Evolutionary conservation across 352 stramenopile species (phyloP), one percentile per base, ranked within the genome.

Genomic region (Hyaloperonospora arabidopsidis): DNA sequence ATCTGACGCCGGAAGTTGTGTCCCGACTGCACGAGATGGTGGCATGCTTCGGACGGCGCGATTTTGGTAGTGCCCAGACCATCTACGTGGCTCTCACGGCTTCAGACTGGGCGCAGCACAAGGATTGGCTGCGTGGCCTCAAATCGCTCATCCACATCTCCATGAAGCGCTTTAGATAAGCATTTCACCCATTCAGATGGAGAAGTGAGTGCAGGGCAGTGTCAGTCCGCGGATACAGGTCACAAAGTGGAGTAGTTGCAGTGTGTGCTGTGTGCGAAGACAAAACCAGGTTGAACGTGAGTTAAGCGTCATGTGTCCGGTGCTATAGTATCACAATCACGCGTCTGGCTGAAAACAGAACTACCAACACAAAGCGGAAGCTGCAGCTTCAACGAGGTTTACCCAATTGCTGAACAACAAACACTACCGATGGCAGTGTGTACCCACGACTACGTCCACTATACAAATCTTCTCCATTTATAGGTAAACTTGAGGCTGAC

Each of bases 121-220:
- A 98, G 76, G 95, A 98, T 81, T 98, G 94, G 94, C 84, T 98
- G 57, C 97, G 97, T 66, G 94, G 93, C 13, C 79, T 98, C 68
- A 98, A 98, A 68, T 93, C 89, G 63, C 77, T 98, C 60, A 89
- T 98, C 65, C 92, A 97, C 65, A 93, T 98, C 51, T 92, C 79
- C 45, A 86, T 89, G 68, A 94, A 94, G 76, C 80, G 81, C 40
- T 89, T 91, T 84, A 85, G 79, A 84, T 90, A 88, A 85, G 63
- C 56, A 56, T 47, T 52, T 22, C 32, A 39, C 35, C 25, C 19
- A 48, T 44, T 44, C 43, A 44, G 47, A 13, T 49, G 35, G 18
- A 39, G 25, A 29, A 29, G 25, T 45, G 25, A 54, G 19, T 50
- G 32, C 34, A 53, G 40, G 46, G 47, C 52, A 45, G 17, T 25